Conservation (phyloP, 805 yeast genomes). For the Tetrapisispora arboricola region DNA sequence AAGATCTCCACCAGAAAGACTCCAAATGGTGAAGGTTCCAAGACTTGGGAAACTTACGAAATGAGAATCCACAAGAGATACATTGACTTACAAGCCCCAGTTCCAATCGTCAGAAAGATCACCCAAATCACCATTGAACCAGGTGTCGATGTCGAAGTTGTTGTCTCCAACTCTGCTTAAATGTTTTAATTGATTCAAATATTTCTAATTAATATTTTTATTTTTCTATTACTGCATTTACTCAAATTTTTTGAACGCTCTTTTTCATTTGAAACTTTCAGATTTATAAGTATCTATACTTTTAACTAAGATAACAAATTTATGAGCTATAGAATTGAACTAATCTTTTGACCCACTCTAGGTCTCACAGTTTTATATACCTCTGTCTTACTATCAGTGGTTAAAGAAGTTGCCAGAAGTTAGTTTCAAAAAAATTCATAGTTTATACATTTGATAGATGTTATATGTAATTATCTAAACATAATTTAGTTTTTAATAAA, state of each 20-base stretch:
- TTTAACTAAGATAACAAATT: conserved; percentile 1
- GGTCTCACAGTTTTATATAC: conserved; percentile 32
- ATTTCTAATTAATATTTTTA: not conserved
- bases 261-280: conserved; percentile 1
- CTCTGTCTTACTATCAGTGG: conserved; percentile 34
- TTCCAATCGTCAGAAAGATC: conserved; percentile 84
- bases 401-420: conserved; percentile 13
- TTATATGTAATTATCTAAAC: conserved; percentile 1
- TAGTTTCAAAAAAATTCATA: not conserved
- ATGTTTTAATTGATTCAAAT: not conserved
- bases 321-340: not conserved
- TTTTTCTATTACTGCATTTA: not conserved
- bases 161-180: conserved; percentile 45
- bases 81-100: conserved; percentile 96
- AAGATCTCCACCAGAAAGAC: conserved; percentile 99
- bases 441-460: not conserved
- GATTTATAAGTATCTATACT: conserved; percentile 1
- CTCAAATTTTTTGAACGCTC: not conserved
- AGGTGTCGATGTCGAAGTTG: conserved; percentile 96
- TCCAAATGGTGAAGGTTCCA: conserved; percentile 99
- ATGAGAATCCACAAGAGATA: conserved; percentile 99
- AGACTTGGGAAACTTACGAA: conserved; percentile 99
- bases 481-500: not conserved
- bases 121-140: conserved; percentile 98
- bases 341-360: conserved; percentile 27